phyloP scores from a whole-genome alignment of 2,329 filamentous ascomycete species.

The Penicillium griseofulvum region DNA sequence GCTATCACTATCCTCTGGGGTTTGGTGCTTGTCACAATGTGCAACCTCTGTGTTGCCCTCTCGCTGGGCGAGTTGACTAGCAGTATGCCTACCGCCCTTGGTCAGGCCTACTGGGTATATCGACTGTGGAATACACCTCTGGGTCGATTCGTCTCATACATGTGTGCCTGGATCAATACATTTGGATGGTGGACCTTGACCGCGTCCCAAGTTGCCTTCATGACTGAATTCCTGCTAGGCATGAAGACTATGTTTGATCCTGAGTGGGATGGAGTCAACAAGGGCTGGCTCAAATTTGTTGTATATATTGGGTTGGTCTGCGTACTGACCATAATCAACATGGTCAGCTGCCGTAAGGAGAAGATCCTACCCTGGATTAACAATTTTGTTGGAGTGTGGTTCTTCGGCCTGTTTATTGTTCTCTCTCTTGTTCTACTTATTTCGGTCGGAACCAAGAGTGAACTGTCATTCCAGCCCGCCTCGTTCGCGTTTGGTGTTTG shows the following conservation, averaged over 20 bases:
- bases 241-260: conserved; percentile 56
- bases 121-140: conserved; percentile 39
- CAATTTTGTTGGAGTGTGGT: conserved; percentile 56
- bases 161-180: conserved; percentile 61
- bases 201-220: conserved; percentile 57
- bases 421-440: conserved; percentile 54
- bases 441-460: conserved; percentile 48
- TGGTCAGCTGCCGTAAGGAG: conserved; percentile 52
- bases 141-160: conserved; percentile 54
- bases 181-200: conserved; percentile 60
- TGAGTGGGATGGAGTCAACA: conserved; percentile 45
- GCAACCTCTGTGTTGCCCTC: conserved; percentile 54
- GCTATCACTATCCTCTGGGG: conserved; percentile 58
- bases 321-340: conserved; percentile 51
- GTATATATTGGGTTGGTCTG: conserved; percentile 54
- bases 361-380: conserved; percentile 53
- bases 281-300: conserved; percentile 56
- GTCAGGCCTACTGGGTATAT: conserved; percentile 59
- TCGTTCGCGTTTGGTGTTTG: conserved; percentile 55
- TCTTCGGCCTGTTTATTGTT: conserved; percentile 53
- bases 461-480: conserved; percentile 49
- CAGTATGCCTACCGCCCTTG: conserved; percentile 59
- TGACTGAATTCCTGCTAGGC: conserved; percentile 57
- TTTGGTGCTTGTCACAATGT: conserved; percentile 52
- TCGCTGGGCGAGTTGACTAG: conserved; percentile 58